These are phyloP conservation scores for Chaetoceros muelleri DNA, from an alignment of 108 stramenopile genomes.

Conservation along the genomic window DNA sequence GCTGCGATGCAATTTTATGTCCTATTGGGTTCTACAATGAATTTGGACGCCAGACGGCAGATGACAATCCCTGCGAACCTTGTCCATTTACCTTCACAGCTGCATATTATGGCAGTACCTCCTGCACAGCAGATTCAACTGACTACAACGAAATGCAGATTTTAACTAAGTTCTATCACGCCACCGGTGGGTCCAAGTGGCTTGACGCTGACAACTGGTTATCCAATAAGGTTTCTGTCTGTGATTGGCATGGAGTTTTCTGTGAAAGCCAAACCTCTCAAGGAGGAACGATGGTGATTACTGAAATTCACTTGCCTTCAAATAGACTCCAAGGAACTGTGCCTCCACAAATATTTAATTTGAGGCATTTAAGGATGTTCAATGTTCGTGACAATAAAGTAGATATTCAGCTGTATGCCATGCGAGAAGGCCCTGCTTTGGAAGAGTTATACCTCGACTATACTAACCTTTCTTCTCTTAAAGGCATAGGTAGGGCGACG, in stretches of 20 bases:
- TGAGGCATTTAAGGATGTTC: conserved; percentile 35
- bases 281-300: conserved; percentile 21
- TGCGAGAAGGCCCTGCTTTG: conserved; percentile 34
- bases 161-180: conserved; percentile 37
- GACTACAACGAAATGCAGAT: conserved; percentile 33
- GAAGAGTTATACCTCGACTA: conserved; percentile 43
- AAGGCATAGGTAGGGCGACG: conserved; percentile 48
- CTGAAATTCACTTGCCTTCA: conserved; percentile 29
- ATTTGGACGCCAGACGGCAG: conserved; percentile 40
- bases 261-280: conserved; percentile 21
- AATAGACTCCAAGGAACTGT: conserved; percentile 16
- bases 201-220: conserved; percentile 42
- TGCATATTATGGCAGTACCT: conserved; percentile 23
- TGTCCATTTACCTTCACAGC: conserved; percentile 51
- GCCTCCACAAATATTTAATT: not conserved
- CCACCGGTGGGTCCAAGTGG: conserved; percentile 53
- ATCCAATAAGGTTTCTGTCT: conserved; percentile 23
- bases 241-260: conserved; percentile 65
- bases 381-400: conserved; percentile 57
- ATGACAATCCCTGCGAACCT: conserved; percentile 26
- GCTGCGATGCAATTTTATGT: conserved; percentile 71
- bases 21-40: conserved; percentile 55
- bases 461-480: conserved; percentile 33
- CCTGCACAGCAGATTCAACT: conserved; percentile 23
- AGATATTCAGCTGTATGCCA: conserved; percentile 43